Evolutionary conservation across 768 basidiomycete species (phyloP).

Genomic region (Sporobolomyces roseus): DNA sequence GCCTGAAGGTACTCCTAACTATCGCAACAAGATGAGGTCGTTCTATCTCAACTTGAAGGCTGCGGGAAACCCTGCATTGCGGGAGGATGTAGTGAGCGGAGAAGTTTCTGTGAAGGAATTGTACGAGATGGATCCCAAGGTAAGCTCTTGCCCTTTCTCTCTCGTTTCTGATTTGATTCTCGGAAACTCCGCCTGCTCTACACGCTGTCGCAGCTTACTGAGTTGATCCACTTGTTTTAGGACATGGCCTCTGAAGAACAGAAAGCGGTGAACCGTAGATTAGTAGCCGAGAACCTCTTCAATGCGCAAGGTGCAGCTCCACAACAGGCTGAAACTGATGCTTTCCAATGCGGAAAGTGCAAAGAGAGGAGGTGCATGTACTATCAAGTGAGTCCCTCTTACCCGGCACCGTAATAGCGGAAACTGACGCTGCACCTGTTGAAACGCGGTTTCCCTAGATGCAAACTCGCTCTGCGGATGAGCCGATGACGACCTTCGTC

Average conservation of each 20-base stretch:
- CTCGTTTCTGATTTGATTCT: background rate
- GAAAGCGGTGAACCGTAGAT: conserved; percentile 73
- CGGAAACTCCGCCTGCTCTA: background rate
- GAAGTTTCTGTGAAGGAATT: conserved; percentile 67
- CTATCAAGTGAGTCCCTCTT: conserved; percentile 8
- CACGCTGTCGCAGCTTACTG: background rate
- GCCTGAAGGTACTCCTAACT: conserved; percentile 53
- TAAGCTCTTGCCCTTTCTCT: conserved; percentile 58
- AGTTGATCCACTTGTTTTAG: conserved; percentile 50
- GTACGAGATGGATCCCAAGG: conserved; percentile 74
- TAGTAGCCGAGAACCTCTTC: conserved; percentile 80
- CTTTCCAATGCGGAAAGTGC: conserved; percentile 94
- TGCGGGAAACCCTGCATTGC: conserved; percentile 80
- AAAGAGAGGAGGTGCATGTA: conserved; percentile 61
- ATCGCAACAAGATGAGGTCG: conserved; percentile 77
- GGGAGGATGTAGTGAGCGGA: conserved; percentile 80
- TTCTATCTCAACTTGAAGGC: conserved; percentile 92
- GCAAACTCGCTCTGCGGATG: conserved; percentile 95
- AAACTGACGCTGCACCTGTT: too few species aligned
- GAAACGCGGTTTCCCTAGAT: conserved; percentile 57
- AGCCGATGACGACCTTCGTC: conserved; percentile 97
- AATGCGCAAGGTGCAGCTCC: conserved; percentile 85
- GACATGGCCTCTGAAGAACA: conserved; percentile 95
- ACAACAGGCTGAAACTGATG: conserved; percentile 89
- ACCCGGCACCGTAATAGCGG: too few species aligned